These are phyloP conservation scores for Alternaria sp. DNA, from an alignment of 2,329 filamentous ascomycete species.

Conservation along the genomic window DNA sequence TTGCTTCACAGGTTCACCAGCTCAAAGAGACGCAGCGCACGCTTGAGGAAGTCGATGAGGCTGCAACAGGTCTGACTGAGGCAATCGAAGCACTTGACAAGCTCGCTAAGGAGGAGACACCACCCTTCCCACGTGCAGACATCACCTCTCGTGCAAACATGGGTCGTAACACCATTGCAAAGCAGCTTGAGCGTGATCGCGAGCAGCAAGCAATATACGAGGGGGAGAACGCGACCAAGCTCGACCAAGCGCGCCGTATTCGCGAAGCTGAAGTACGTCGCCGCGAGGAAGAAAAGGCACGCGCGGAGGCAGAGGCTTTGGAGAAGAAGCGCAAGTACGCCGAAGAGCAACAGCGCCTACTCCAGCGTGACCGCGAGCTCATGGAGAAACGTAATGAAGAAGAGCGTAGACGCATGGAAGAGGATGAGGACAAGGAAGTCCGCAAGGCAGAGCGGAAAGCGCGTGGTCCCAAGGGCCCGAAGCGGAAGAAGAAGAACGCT, in stretches of 20 bases:
- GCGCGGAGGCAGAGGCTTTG: conserved; percentile 72
- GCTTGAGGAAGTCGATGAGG: conserved; percentile 80
- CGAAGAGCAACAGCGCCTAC: conserved; percentile 85
- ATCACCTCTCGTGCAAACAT: conserved; percentile 97
- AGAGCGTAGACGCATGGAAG: conserved; percentile 70
- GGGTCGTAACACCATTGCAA: conserved; percentile 93
- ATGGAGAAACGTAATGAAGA: conserved; percentile 77
- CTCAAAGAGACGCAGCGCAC: conserved; percentile 80
- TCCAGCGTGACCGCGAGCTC: conserved; percentile 75
- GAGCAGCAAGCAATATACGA: conserved; percentile 91
- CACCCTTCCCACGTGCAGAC: conserved; percentile 89
- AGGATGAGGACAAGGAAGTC: conserved; percentile 78
- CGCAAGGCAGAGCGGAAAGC: conserved; percentile 68
- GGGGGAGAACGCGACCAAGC: conserved; percentile 87
- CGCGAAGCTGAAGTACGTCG: conserved; percentile 82
- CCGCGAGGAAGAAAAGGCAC: conserved; percentile 79
- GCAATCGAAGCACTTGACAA: conserved; percentile 76
- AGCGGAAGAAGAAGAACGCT: conserved; percentile 70
- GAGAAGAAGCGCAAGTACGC: conserved; percentile 82
- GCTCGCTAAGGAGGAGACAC: conserved; percentile 68
- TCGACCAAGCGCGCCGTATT: conserved; percentile 79
- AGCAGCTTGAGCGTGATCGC: conserved; percentile 86
- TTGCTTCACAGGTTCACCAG: conserved; percentile 80
- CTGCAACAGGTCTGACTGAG: conserved; percentile 80
- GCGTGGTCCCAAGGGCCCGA: conserved; percentile 56